Evolutionary conservation across 352 stramenopile species (phyloP).

Genomic region (Phytophthora tentaculata): DNA sequence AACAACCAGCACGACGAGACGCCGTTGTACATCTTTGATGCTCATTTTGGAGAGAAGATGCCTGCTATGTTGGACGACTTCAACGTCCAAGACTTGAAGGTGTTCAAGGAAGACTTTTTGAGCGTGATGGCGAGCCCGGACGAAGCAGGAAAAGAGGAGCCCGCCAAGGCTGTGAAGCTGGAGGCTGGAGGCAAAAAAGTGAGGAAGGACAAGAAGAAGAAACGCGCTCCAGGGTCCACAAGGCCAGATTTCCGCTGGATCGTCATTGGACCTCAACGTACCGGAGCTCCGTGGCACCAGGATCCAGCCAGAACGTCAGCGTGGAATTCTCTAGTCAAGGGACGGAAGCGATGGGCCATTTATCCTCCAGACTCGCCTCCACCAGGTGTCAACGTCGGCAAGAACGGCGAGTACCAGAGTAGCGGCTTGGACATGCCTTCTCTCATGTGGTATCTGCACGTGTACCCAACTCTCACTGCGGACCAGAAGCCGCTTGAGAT

Average conservation of each 20-base stretch:
- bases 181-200: slow-evolving; percentile 45
- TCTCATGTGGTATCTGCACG: slow-evolving; percentile 85
- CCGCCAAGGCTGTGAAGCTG: slow-evolving; percentile 34
- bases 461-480: slow-evolving; percentile 79
- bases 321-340: slow-evolving; percentile 96
- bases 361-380: slow-evolving; percentile 90
- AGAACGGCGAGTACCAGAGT: slow-evolving; percentile 60
- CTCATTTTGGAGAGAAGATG: slow-evolving; percentile 85
- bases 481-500: slow-evolving; percentile 83
- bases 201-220: slow-evolving; percentile 49
- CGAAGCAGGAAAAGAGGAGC: slow-evolving; percentile 20
- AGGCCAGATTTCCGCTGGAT: slow-evolving; percentile 84
- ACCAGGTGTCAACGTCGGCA: slow-evolving; percentile 66
- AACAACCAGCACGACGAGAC: slow-evolving; percentile 81
- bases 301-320: slow-evolving; percentile 96
- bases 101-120: slow-evolving; percentile 85
- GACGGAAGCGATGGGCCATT: slow-evolving; percentile 95
- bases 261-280: slow-evolving; percentile 82
- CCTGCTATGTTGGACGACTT: slow-evolving; percentile 76
- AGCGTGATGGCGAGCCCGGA: slow-evolving; percentile 37
- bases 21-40: slow-evolving; percentile 89
- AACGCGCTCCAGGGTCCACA: slow-evolving; percentile 36
- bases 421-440: slow-evolving; percentile 81
- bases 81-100: slow-evolving; percentile 55
- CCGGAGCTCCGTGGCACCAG: slow-evolving; percentile 94